A percentile compares a stretch with the other conserved stretches of the same genome.
These are phyloP conservation scores for Fusarium stilboides DNA, from an alignment of 2,329 filamentous ascomycete genomes.

Conservation along the genomic window DNA sequence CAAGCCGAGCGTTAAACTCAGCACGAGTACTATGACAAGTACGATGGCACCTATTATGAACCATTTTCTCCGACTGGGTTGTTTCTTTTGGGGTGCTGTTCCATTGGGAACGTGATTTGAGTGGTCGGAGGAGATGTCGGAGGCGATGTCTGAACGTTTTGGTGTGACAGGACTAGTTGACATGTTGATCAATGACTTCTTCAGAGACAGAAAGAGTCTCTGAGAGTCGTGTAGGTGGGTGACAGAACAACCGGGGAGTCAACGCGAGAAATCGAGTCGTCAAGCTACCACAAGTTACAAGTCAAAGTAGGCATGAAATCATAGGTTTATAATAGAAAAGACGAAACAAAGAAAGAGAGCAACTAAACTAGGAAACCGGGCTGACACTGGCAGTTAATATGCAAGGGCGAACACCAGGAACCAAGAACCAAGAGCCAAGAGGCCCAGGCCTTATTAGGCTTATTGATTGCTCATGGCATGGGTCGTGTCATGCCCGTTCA, in stretches of 20 bases:
- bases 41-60: conserved; percentile 21
- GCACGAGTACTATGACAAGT: conserved; percentile 21
- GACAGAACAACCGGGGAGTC: conserved; percentile 5
- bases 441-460: not conserved
- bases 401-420: conserved; percentile 9
- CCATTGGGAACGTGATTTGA: not conserved
- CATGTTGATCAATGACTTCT: conserved; percentile 16
- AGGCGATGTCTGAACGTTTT: conserved; percentile 14
- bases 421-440: not conserved
- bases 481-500: not conserved
- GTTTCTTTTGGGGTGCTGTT: conserved; percentile 2
- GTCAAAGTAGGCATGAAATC: not conserved
- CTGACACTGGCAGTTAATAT: not conserved
- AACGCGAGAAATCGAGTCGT: not conserved
- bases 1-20: conserved; percentile 41
- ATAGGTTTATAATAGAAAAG: not conserved
- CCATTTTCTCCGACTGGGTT: conserved; percentile 30
- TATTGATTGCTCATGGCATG: not conserved
- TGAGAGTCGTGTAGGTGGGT: conserved; percentile 5
- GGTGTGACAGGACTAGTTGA: conserved; percentile 1
- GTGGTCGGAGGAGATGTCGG: conserved; percentile 21
- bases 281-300: conserved; percentile 1
- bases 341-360: not conserved
- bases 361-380: not conserved
- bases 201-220: conserved; percentile 10